Evolutionary conservation across 1,284 basidiomycete genomes (phyloP), one percentile per base, ranked within the genome.

Genomic region (Heterobasidion annosum): DNA sequence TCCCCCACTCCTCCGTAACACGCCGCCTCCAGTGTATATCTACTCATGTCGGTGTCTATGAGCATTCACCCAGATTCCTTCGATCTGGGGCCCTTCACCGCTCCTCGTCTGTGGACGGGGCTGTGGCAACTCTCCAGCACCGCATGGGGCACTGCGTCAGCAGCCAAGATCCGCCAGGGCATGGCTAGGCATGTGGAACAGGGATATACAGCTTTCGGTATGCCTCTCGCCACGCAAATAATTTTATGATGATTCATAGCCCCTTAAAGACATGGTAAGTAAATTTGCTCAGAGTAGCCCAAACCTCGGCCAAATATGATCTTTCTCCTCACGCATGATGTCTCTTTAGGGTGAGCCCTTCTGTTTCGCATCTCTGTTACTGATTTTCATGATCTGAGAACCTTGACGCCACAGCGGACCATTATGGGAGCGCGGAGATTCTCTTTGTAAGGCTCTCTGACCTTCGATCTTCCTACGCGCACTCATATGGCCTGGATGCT

Each of bases 61-160:
- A n/a, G n/a, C 37, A 2, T n/a, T 40, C 55, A 19, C 35, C 50
- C 47, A 50, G 84, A 86, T 68, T 77, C 76, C 1, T 82, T 85
- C 63, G 65, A 65, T 47, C 74, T 90, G 7, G 88, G 87, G 3
- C 75, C 79, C 4, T 76, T 81, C 62, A 65, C 67, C 34, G 75
- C 76, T 10, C 83, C 88, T 19, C 80, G 88, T 52, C 66, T 91
- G 49, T 89, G 83, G 79, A 82, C 78, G 8, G 88, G 88, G 8
- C 76, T 91, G 8, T 91, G 88, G 88, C 89, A 91, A 61, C 77
- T 91, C 40, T 90, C 88, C 13, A 84, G 83, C 65, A 85, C 84
- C 52, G 86, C 87, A 1, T 91, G 88, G 88, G 88, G 89, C 15
- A 85, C 79, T 50, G 85, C 85, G 0, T 73, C 85, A 0, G 79